Evolutionary conservation across 2,329 filamentous ascomycete genomes (phyloP).

Genomic region (Alternaria sp.): DNA sequence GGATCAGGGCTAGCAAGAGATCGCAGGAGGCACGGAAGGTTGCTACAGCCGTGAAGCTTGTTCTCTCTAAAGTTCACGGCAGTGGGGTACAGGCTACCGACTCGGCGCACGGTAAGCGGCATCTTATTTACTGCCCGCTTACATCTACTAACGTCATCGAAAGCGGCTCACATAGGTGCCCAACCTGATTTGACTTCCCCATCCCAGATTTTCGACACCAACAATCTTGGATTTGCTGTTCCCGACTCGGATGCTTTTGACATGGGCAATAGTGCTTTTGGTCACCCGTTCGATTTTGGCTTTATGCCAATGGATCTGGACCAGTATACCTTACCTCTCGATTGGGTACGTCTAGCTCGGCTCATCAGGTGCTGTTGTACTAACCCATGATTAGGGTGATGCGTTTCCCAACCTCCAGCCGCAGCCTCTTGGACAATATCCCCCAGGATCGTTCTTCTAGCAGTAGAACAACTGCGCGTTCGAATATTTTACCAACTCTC

Average conservation of each 20-base stretch:
- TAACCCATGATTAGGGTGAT: constrained; percentile 11
- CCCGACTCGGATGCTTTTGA: constrained; percentile 2
- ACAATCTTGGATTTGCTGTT: constrained; percentile 1
- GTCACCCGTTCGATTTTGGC: constrained; percentile 22
- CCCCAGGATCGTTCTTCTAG: not conserved
- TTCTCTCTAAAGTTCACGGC: constrained; percentile 32
- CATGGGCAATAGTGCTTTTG: constrained; percentile 10
- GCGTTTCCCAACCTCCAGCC: constrained; percentile 17
- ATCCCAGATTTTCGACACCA: constrained; percentile 24
- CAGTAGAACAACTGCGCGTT: not conserved
- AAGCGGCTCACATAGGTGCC: constrained; percentile 1
- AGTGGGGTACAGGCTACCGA: not conserved
- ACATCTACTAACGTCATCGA: not conserved
- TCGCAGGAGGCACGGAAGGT: constrained; percentile 43
- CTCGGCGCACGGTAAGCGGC: constrained; percentile 14
- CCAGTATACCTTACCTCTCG: constrained; percentile 20
- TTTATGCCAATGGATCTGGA: constrained; percentile 35
- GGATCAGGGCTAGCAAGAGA: constrained; percentile 29
- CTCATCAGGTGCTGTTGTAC: not conserved
- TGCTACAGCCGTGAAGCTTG: constrained; percentile 34
- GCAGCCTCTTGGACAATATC: constrained; percentile 10
- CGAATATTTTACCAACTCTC: not conserved
- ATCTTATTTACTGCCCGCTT: not conserved
- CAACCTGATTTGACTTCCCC: constrained; percentile 11
- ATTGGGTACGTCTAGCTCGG: constrained; percentile 26